phyloP scores from a whole-genome alignment of 306 rosid genomes.

The Glycyrrhiza uralensis region DNA sequence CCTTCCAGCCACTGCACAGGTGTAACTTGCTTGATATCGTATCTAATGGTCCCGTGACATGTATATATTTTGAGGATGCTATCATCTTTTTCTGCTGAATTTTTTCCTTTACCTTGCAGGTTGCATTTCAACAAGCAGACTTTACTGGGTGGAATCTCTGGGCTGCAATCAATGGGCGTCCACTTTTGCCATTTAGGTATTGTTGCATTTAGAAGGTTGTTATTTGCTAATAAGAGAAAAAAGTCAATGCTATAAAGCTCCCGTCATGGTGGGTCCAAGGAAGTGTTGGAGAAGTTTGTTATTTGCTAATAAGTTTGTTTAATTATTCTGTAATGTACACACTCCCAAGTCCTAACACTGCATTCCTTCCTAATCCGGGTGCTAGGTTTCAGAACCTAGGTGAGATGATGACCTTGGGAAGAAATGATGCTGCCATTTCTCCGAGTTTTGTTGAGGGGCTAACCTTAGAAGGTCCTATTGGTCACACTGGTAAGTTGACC shows the following conservation, averaged over 20 bases:
- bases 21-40: slow-evolving; percentile 17
- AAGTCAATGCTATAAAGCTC: not conserved
- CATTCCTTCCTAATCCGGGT: slow-evolving; percentile 15
- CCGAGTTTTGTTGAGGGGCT: slow-evolving; percentile 92
- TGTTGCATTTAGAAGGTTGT: slow-evolving; percentile 15
- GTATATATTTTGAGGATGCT: not conserved
- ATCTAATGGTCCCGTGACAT: not conserved
- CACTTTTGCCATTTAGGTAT: slow-evolving; percentile 91
- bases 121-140: slow-evolving; percentile 98
- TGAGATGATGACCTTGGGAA: slow-evolving; percentile 94
- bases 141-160: slow-evolving; percentile 96
- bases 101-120: slow-evolving; percentile 45
- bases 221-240: not conserved
- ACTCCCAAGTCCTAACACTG: not conserved
- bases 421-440: slow-evolving; percentile 83
- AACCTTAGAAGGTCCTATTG: slow-evolving; percentile 81
- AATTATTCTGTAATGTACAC: not conserved
- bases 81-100: slow-evolving; percentile 14
- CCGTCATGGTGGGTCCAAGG: not conserved
- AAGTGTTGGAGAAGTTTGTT: not conserved
- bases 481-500: slow-evolving; percentile 69
- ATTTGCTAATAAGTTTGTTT: not conserved
- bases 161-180: slow-evolving; percentile 96
- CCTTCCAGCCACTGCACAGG: slow-evolving; percentile 99
- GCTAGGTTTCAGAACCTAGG: slow-evolving; percentile 90